Conservation (phyloP, 352 stramenopile species). For the Lagenidium sp. region DNA sequence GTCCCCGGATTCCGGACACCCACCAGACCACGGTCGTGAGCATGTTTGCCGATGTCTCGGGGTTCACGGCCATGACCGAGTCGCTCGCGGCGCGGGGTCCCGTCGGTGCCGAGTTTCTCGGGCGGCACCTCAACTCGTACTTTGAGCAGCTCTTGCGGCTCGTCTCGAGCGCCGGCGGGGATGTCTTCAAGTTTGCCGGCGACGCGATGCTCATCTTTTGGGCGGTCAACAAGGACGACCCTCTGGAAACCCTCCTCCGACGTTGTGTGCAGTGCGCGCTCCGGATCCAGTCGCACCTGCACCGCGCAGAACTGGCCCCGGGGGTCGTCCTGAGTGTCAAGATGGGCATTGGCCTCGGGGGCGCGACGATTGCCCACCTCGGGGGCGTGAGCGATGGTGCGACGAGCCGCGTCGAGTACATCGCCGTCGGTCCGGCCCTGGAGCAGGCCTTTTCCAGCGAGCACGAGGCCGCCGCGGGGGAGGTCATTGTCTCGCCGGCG, state of each 20-base stretch:
- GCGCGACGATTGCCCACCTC: constrained; percentile 83
- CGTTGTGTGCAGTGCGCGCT: constrained; percentile 86
- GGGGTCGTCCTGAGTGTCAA: constrained; percentile 92
- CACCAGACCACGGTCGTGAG: constrained; percentile 76
- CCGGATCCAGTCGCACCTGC: constrained; percentile 85
- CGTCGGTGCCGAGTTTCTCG: constrained; percentile 85
- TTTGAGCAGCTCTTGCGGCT: constrained; percentile 82
- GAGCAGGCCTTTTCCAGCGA: constrained; percentile 88
- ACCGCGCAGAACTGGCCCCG: constrained; percentile 75
- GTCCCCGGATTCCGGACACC: constrained; percentile 56
- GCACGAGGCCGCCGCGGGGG: constrained; percentile 77
- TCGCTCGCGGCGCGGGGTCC: constrained; percentile 78
- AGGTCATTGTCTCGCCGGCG: constrained; percentile 85
- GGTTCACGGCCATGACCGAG: constrained; percentile 92
- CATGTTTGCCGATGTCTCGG: constrained; percentile 92
- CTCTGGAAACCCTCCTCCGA: constrained; percentile 67
- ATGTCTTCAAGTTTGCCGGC: constrained; percentile 95
- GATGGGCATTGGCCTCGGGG: constrained; percentile 88
- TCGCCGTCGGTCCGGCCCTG: constrained; percentile 86
- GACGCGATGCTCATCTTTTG: constrained; percentile 94
- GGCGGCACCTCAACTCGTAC: constrained; percentile 91
- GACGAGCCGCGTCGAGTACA: constrained; percentile 85
- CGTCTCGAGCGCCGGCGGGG: constrained; percentile 70
- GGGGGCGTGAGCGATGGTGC: constrained; percentile 81
- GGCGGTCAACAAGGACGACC: constrained; percentile 87